Evolutionary conservation across 2,329 filamentous ascomycete genomes (phyloP), one percentile per base, ranked within the genome.

Genomic region (Trichoderma lentiforme): DNA sequence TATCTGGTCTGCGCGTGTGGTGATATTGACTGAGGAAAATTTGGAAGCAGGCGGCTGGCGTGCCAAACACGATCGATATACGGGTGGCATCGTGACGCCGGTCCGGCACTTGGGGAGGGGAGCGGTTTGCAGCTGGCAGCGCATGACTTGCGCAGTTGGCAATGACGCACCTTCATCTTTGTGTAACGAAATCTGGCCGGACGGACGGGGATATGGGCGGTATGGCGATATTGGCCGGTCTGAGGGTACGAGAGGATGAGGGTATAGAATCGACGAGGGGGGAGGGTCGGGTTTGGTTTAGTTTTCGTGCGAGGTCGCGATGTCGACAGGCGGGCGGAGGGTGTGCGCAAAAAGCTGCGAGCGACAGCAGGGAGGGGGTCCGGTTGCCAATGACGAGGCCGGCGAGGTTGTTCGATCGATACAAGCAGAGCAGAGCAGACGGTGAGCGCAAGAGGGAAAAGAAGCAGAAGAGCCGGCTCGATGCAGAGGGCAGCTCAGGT

Each of bases 101-200:
- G 64, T 36, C 69, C 63, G 70, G 58, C 70, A 63, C 9, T 65
- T 69, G 72, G 72, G 73, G 72, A 73, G 69, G 63, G 66, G 73
- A 70, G 68, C 61, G 63, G 72, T 69, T 70, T 72, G 73, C 66
- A 71, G 64, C 63, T 73, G 62, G 72, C 57, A 62, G 60, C 61
- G 72, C 71, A 73, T 75, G 69, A 66, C 73, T 74, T 73, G 64
- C 72, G 68, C 72, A 64, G 18, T 47, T 57, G 75, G 74, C 70
- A 68, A 76, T 75, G 76, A 78, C 79, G 75, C 78, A 80, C 80
- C 80, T 81, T 81, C 80, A 81, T 81, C 73, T 79, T 70, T 62
- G 79, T 80, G 78, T 76, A 77, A 79, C 77, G 75, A 47, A 18
- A 24, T 24, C 11, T 34, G n/a, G 58, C 26, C 58, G 58, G 30